Evolutionary conservation across 106 monocot genomes (phyloP), one percentile per base, ranked within the genome.

Genomic region (Platanthera zijinensis): DNA sequence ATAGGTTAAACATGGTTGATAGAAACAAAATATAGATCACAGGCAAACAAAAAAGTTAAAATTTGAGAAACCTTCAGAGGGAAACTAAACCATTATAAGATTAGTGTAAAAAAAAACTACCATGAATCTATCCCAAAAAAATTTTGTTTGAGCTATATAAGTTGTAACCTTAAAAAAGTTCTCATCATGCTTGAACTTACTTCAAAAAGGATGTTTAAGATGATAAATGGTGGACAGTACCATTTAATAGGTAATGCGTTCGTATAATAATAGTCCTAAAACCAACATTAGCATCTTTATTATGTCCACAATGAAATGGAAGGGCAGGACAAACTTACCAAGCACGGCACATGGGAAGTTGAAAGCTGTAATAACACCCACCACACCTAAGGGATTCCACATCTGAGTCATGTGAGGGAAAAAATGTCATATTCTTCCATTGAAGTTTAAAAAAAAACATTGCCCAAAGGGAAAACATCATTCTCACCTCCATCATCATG

Each of bases 321-420:
- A 46, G 14, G 21, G 25, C n/a, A 52, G 8, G 8, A 51, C 4
- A 78, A 72, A 74, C 84, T 83, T 83, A 96, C 96, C 96, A 79
- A 96, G 93, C 22, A 96, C 96, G 52, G 96, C 96, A 75, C 96
- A 96, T 51, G 96, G 96, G 74, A 96, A 96, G 75, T 96, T 96
- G 81, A 96, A 93, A 21, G 96, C 93, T 59, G 96, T 96, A 74
- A 96, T 96, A 53, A 96, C 96, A 78, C 96, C 96, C 51, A 96
- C 96, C 57, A 96, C 78, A 82, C 96, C 96, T 81, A 96, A 92
- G 15, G 96, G 96, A 91, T 96, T 96, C 96, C 96, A 96, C 71
- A 96, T 82, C 96, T 96, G 75, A 75, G 62, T 81, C 71, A 73
- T 45, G 75, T 11, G 48, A 57, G 62, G 56, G 18, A 45, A 49